Base-by-base conservation (phyloP, 2,329 filamentous ascomycete genomes). In the Cyclaneusma minus region DNA sequence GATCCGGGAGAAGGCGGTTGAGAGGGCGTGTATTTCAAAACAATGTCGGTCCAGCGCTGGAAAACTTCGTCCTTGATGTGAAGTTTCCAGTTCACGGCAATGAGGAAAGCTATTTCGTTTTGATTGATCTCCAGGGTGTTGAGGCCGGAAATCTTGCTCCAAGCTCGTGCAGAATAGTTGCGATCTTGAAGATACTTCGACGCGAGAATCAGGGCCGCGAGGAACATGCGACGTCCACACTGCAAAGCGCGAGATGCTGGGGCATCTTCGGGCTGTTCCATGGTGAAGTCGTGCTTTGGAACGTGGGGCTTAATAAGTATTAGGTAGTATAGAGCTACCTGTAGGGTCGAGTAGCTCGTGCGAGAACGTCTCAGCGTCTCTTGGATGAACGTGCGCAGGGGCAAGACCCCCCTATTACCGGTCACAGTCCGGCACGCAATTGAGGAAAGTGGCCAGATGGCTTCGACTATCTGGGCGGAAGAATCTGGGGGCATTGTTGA, bases 141-240 rank as follows among this genome's bases (percentile, higher is more conserved):
- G 30, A 98, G 62, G n/a, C 89, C 89, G 11, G 89, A 95, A 41
- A 98, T 98, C 62, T 93, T 95, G 53, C 87, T 95, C 89, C 89
- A 98, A 21, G 89, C 89, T 29, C 87, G 76, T 25, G 89, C 84
- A 9, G 89, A 95, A 55, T 92, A 98, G 56, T 95, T 98, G 40
- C 87, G 77, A 50, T 98, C 89, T 54, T 98, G 89, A 24, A 98
- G 62, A 49, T 95, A 98, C 59, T 98, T 98, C 18, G 89, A 95
- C 2, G 89, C 89, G 30, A 98, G 64, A 38, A 98, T 95, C 34
- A 98, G 64, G 24, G 87, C 85, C 7, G 89, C 76, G 28, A 98
- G 66, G 49, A 98, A 95, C 87, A 95, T 95, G 44, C 89, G 83
- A 35, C 89, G 79, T 29, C 89, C 89, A 52, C 89, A 95, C 54